These are phyloP conservation scores for Rosellinia necatrix DNA, from an alignment of 2,329 filamentous ascomycete genomes.

Conservation along the genomic window DNA sequence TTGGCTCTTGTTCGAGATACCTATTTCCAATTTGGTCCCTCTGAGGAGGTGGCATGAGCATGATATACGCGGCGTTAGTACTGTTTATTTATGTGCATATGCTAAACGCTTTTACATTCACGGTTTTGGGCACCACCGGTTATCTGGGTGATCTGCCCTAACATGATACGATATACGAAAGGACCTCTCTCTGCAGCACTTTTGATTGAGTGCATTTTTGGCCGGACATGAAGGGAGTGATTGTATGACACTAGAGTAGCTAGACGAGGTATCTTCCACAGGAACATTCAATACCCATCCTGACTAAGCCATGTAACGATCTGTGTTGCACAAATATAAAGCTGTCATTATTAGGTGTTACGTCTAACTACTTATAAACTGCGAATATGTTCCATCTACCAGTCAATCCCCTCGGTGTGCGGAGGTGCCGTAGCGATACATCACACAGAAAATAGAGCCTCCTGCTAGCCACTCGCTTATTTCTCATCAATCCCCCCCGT, in stretches of 20 bases:
- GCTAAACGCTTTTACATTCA: background rate
- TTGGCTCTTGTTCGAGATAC: conserved; percentile 27
- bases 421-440: too few relatives aligned
- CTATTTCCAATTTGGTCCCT: conserved; percentile 18
- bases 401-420: too few relatives aligned
- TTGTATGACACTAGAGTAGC: background rate
- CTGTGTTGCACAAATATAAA: too few relatives aligned
- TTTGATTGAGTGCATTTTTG: background rate
- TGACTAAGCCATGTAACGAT: too few relatives aligned
- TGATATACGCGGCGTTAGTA: conserved; percentile 15
- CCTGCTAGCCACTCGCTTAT: too few relatives aligned
- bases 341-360: too few relatives aligned
- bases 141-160: background rate
- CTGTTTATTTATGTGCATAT: background rate
- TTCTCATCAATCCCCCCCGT: too few relatives aligned
- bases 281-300: too few relatives aligned
- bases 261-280: too few relatives aligned
- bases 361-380: too few relatives aligned
- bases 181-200: background rate
- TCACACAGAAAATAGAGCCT: too few relatives aligned
- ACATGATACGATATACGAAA: background rate
- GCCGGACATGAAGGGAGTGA: background rate
- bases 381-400: too few relatives aligned
- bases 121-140: background rate
- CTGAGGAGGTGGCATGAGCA: conserved; percentile 11